These are phyloP conservation scores for Saposhnikovia divaricata DNA, from an alignment of 129 eudicot species.

Conservation along the genomic window DNA sequence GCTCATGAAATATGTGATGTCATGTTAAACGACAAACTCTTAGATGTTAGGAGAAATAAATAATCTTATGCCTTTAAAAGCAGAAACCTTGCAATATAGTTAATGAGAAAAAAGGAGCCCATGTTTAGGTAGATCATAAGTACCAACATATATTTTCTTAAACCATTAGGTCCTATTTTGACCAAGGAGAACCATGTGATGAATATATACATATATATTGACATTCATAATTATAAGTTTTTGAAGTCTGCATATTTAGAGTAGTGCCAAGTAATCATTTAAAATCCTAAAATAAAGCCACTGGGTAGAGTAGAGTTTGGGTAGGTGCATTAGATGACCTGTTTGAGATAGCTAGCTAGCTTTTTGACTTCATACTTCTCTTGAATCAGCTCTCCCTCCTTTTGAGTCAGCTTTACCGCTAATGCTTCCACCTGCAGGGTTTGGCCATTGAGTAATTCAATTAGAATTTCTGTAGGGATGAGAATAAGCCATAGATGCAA, in stretches of 20 bases:
- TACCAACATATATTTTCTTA: not conserved
- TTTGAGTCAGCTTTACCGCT: slow-evolving; percentile 94
- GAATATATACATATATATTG: not conserved
- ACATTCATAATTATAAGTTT: not conserved
- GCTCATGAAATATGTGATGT: not conserved
- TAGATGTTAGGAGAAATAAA: not conserved
- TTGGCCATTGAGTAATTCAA: not conserved
- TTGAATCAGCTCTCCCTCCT: slow-evolving; percentile 96
- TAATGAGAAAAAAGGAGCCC: not conserved
- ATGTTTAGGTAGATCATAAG: not conserved
- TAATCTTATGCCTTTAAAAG: not conserved
- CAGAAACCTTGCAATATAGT: not conserved
- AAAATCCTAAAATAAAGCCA: not conserved
- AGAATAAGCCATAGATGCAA: not conserved
- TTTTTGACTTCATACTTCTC: slow-evolving; percentile 95
- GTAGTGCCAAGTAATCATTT: not conserved
- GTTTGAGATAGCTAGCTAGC: slow-evolving; percentile 84
- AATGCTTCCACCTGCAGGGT: slow-evolving; percentile 78
- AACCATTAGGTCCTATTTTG: not conserved
- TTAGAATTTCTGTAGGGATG: not conserved
- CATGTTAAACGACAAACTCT: not conserved
- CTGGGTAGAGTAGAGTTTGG: not conserved
- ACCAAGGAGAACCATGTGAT: not conserved
- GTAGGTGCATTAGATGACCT: slow-evolving; percentile 35
- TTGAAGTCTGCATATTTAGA: not conserved